Evolutionary conservation across 108 stramenopile species (phyloP).

Genomic region (Schizochytrium sp.): DNA sequence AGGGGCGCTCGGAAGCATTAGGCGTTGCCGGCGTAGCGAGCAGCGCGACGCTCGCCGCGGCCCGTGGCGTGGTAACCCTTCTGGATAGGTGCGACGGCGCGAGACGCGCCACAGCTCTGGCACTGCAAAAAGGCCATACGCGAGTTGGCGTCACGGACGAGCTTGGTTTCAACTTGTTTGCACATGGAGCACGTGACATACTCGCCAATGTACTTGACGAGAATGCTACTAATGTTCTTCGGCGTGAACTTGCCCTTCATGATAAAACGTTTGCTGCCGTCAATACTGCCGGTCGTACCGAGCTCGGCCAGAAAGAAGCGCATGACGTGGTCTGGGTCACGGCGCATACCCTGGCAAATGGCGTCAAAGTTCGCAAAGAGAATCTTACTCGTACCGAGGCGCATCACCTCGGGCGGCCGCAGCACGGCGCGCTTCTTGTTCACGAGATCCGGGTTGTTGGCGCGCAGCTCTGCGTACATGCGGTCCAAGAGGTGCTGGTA

Average conservation of each 20-base stretch:
- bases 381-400: conserved; percentile 86
- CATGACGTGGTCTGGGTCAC: conserved; percentile 90
- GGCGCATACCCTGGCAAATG: conserved; percentile 94
- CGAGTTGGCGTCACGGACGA: conserved; percentile 76
- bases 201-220: conserved; percentile 95
- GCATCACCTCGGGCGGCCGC: conserved; percentile 90
- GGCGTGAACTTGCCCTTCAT: conserved; percentile 91
- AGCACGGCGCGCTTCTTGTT: conserved; percentile 94
- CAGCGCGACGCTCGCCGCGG: conserved; percentile 81
- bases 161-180: conserved; percentile 83
- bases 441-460: conserved; percentile 88
- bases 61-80: conserved; percentile 96
- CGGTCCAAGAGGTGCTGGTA: conserved; percentile 79
- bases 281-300: conserved; percentile 94
- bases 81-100: conserved; percentile 87
- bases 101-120: conserved; percentile 75
- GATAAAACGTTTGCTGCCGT: conserved; percentile 93
- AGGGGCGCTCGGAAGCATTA: background rate
- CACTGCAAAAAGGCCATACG: conserved; percentile 90
- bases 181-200: conserved; percentile 99
- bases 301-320: conserved; percentile 98
- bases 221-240: conserved; percentile 93
- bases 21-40: background rate
- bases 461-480: conserved; percentile 73
- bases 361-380: conserved; percentile 98